These are phyloP conservation scores for Potentilla sterilis DNA, from an alignment of 306 rosid species.

Conservation along the genomic window DNA sequence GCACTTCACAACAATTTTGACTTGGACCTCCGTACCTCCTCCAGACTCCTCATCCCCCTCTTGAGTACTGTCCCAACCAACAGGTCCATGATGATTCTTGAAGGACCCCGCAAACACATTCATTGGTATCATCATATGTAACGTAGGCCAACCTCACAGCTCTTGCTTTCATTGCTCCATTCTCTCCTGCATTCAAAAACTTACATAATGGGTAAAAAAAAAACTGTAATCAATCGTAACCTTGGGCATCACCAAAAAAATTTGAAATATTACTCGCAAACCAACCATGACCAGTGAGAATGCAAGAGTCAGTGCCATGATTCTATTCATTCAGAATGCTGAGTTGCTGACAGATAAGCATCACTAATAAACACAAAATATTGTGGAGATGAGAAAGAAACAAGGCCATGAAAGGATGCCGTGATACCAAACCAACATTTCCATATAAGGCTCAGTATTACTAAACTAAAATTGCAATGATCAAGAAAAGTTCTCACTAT, in stretches of 20 bases:
- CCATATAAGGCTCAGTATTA: too few relatives aligned
- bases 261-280: not conserved
- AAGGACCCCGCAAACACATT: slow-evolving; percentile 80
- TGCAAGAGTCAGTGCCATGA: not conserved
- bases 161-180: slow-evolving; percentile 92
- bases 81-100: slow-evolving; percentile 79
- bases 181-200: slow-evolving; percentile 65
- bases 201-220: slow-evolving; percentile 16
- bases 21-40: slow-evolving; percentile 75
- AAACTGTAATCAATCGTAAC: slow-evolving; percentile 14
- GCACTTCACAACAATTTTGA: slow-evolving; percentile 88
- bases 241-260: not conserved
- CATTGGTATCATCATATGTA: slow-evolving; percentile 64
- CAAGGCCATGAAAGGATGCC: not conserved
- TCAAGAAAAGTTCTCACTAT: too few relatives aligned
- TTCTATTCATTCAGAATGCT: not conserved
- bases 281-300: not conserved
- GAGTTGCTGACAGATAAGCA: not conserved
- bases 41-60: slow-evolving; percentile 76
- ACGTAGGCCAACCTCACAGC: slow-evolving; percentile 36
- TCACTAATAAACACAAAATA: not conserved
- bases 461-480: too few relatives aligned
- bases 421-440: too few relatives aligned
- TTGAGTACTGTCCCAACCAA: slow-evolving; percentile 87
- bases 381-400: slow-evolving; percentile 1